phyloP scores from a whole-genome alignment of 441 rosid genomes.

The Pelargonium australe region DNA sequence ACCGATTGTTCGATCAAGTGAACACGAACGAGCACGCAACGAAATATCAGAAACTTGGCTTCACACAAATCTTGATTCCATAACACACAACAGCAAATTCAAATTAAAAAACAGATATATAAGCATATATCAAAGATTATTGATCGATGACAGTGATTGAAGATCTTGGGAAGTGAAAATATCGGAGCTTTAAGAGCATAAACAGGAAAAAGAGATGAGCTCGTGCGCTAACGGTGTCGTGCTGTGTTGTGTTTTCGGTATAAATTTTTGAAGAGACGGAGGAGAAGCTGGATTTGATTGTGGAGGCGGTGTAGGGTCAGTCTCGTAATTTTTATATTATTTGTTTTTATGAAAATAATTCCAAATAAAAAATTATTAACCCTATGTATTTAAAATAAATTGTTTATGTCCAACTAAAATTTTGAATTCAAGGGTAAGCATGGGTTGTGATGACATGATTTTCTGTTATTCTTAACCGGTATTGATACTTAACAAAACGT shows the following conservation, averaged over 20 bases:
- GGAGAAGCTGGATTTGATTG: too few species aligned
- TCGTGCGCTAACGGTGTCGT: constrained; percentile 1
- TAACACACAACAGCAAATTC: neutral
- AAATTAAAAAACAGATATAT: neutral
- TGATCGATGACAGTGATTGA: neutral
- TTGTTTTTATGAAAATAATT: too few species aligned
- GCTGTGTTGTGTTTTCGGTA: neutral
- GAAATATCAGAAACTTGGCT: neutral
- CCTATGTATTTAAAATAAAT: too few species aligned
- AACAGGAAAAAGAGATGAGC: neutral
- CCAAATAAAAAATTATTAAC: too few species aligned
- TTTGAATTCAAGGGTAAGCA: too few species aligned
- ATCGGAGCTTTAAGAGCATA: neutral
- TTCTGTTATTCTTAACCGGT: too few species aligned
- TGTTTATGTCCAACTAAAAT: too few species aligned
- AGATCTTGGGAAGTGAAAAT: neutral
- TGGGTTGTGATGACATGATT: too few species aligned
- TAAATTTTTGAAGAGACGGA: too few species aligned
- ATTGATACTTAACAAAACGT: too few species aligned
- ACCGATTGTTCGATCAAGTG: neutral
- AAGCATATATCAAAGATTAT: neutral
- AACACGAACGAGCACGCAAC: neutral
- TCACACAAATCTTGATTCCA: neutral
- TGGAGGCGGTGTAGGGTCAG: too few species aligned
- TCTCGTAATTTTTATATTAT: too few species aligned